These are phyloP conservation scores for Lactifluus subvellereus DNA, from an alignment of 768 basidiomycete species.

Conservation along the genomic window DNA sequence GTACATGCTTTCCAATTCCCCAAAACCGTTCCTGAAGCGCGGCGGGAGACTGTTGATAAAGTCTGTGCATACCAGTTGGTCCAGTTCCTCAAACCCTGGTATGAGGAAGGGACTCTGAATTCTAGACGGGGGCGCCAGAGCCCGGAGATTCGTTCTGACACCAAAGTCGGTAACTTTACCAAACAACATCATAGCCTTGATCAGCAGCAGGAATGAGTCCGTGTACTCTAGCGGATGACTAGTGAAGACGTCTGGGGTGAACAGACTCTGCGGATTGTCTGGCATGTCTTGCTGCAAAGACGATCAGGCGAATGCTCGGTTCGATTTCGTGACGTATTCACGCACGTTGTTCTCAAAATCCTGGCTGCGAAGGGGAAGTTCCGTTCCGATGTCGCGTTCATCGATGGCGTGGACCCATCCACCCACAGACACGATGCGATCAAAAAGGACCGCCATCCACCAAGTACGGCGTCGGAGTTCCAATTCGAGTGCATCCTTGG, in stretches of 20 bases:
- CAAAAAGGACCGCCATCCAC: constrained; percentile 90
- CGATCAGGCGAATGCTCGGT: constrained; percentile 17
- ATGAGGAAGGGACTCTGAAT: constrained; percentile 66
- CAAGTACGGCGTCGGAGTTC: constrained; percentile 78
- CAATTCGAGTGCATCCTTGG: constrained; percentile 66
- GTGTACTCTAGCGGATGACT: constrained; percentile 72
- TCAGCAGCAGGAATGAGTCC: constrained; percentile 73
- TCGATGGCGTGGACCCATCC: constrained; percentile 86
- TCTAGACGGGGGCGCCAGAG: constrained; percentile 60
- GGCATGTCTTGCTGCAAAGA: constrained; percentile 47
- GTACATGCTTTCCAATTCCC: constrained; percentile 53
- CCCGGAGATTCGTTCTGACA: constrained; percentile 65
- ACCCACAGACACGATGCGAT: constrained; percentile 62
- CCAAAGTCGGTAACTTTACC: constrained; percentile 82
- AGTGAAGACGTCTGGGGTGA: constrained; percentile 56
- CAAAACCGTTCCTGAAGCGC: constrained; percentile 55
- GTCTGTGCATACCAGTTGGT: constrained; percentile 56
- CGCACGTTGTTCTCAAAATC: constrained; percentile 75
- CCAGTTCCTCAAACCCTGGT: constrained; percentile 63
- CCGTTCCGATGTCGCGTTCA: constrained; percentile 79
- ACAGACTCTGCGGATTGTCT: constrained; percentile 72
- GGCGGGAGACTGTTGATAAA: constrained; percentile 71
- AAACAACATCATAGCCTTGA: constrained; percentile 82
- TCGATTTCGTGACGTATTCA: constrained; percentile 12
- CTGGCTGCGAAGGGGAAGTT: constrained; percentile 65